A percentile compares a stretch with the other conserved stretches of the same genome.
Conservation (phyloP, 371 early-diverging fungal species). For the Capniomyces stellatus region DNA sequence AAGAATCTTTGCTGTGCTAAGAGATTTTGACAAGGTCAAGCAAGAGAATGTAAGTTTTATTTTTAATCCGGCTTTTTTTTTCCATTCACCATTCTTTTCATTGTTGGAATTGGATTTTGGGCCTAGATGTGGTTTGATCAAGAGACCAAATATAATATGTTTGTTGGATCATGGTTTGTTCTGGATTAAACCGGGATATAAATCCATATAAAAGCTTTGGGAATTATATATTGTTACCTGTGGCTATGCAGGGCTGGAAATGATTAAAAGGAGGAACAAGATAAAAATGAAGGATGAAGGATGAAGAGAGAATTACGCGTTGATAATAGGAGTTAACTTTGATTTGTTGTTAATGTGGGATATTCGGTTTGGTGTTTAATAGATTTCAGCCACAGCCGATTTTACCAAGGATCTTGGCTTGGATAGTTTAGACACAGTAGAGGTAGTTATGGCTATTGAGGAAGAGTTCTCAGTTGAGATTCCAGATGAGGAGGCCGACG, state of each 20-base stretch:
- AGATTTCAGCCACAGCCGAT: conserved; percentile 70
- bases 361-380: too few species aligned
- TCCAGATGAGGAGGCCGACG: conserved; percentile 92
- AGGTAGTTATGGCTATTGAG: conserved; percentile 96
- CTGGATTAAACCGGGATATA: too few species aligned
- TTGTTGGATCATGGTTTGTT: too few species aligned
- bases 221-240: too few species aligned
- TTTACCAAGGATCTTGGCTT: conserved; percentile 87
- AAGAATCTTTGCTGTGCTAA: conserved; percentile 68
- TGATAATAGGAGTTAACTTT: too few species aligned
- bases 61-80: not conserved
- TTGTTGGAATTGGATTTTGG: not conserved
- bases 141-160: too few species aligned
- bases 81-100: conserved; percentile 2
- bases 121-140: not conserved
- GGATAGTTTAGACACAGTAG: conserved; percentile 91
- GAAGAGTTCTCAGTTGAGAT: conserved; percentile 97
- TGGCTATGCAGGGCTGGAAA: too few species aligned
- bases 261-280: too few species aligned
- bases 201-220: too few species aligned
- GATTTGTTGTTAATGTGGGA: too few species aligned
- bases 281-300: too few species aligned
- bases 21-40: conserved; percentile 90
- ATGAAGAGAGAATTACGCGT: too few species aligned
- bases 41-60: conserved; percentile 48